Conservation (phyloP, 495 filamentous ascomycete genomes). For the Talaromyces trachyspermus region DNA sequence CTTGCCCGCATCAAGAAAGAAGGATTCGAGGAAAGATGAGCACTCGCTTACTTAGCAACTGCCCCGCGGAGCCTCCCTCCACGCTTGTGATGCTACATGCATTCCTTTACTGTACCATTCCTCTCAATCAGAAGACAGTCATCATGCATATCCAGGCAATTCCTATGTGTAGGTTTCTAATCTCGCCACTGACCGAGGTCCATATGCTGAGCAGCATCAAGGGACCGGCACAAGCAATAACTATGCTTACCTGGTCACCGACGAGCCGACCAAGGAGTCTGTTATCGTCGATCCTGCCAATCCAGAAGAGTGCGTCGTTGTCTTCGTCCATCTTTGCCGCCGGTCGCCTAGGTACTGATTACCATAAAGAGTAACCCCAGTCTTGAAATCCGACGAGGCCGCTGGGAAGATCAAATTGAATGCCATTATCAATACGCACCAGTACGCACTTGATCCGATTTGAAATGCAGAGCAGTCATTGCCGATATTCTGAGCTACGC, state of each 20-base stretch:
- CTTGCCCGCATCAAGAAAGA: no score
- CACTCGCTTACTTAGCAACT: no score
- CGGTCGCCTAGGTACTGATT: not conserved
- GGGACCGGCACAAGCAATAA: conserved; percentile 89
- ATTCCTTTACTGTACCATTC: no score
- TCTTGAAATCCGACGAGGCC: conserved; percentile 64
- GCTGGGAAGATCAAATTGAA: conserved; percentile 71
- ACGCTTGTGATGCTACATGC: no score
- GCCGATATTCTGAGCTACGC: not conserved
- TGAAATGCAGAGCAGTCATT: not conserved
- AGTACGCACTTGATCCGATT: conserved; percentile 48
- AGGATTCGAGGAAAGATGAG: no score
- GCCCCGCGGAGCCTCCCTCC: no score
- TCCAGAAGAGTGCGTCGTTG: conserved; percentile 72
- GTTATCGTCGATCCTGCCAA: conserved; percentile 94
- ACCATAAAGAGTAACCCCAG: conserved; percentile 63
- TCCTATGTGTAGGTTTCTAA: conserved; percentile 79
- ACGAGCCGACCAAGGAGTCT: conserved; percentile 86
- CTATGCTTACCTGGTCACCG: conserved; percentile 91
- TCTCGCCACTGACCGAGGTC: not conserved
- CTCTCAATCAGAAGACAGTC: conserved; percentile 22
- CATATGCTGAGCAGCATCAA: conserved; percentile 24
- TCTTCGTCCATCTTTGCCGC: not conserved
- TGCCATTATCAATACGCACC: conserved; percentile 92
- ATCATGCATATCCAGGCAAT: conserved; percentile 95